Base-by-base conservation (phyloP, 768 basidiomycete genomes). In the Cystofilobasidium ferigula region DNA sequence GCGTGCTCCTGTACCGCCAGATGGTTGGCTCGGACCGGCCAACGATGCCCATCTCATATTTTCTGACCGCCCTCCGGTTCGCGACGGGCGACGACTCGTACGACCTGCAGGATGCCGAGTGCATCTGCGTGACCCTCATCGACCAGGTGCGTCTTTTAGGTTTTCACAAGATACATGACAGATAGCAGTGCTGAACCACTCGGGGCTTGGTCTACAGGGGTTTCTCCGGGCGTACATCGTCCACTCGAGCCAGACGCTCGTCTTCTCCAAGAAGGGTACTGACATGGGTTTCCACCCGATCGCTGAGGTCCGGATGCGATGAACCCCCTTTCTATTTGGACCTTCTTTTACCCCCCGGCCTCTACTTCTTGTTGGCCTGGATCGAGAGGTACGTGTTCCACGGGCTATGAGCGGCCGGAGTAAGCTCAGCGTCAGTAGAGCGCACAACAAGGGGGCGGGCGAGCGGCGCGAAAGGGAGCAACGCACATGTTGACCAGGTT, bases 301-400 rank as follows among this genome's bases (percentile, higher is more conserved):
- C 13, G 51, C 67, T 7, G 51, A 24, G 18, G 56, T 67, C 16
- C 36, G 63, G 40, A 57, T 54, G 51, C 26, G 30, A 54, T 54
- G 51, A 54, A n/a, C n/a, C n/a, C n/a, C n/a, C n/a, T n/a, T n/a
- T n/a, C n/a, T n/a, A n/a, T n/a, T n/a, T n/a, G n/a, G n/a, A n/a
- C n/a, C n/a, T 5, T 8, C 12, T 9, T 43, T 5, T 43, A 43
- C 42, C 4, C 16, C 12, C 42, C 5, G 20, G 42, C 10, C 4
- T n/a, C 45, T 47, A 58, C 57, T 58, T 58, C 36, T 60, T 59
- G 67, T 68, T 68, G 45, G 67, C 67, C 22, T 68, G 62, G 22
- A 68, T 68, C 2, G 61, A 62, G 22, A 68, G 67, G 57, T 48
- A 68, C 16, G 67, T 68, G 65, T 67, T 67, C 65, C 65, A 67